Evolutionary conservation across 2,329 filamentous ascomycete species (phyloP), one percentile per base, ranked within the genome.

Genomic region (Bretziella fagacearum): DNA sequence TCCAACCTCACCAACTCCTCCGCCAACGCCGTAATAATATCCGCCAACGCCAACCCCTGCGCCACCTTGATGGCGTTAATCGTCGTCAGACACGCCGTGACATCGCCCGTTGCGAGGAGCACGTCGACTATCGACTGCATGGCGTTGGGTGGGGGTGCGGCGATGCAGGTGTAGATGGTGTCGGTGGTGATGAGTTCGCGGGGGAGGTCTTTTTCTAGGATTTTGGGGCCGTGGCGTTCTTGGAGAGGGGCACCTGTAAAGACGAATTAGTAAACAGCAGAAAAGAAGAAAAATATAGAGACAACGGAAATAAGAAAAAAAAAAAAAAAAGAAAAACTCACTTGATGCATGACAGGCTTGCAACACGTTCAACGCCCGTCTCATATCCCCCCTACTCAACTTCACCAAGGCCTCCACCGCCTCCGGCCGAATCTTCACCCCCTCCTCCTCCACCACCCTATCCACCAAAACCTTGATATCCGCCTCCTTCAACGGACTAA

Each of bases 151-250:
- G 93, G 87, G 3, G 91, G 91, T 1, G 89, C 89, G 6, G 91
- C 91, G 58, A 98, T 93, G 63, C 91, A 98, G 62, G 86, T 87
- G 69, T 95, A 98, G 58, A 98, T 96, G 6, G 84, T 85, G 59
- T 94, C 82, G 29, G 83, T 94, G 54, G 95, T 94, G 54, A 84
- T 74, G 51, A 55, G 70, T 25, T 96, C 89, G 33, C 85, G 73
- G 47, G 80, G 69, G 23, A 87, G 76, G 46, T 79, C 71, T 63
- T 73, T 68, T 52, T 81, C 67, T 52, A 69, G 69, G 4, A 73
- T 62, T 59, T 75, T 77, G 26, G 77, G 71, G 2, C 64, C 71
- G 55, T 74, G 67, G 56, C 71, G 75, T 33, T 70, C 62, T 46
- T 74, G 72, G 22, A 86, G 65, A 0, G 81, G 82, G 33, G 78